Conservation (phyloP, 352 stramenopile genomes). For the Achlya hypogyna region DNA sequence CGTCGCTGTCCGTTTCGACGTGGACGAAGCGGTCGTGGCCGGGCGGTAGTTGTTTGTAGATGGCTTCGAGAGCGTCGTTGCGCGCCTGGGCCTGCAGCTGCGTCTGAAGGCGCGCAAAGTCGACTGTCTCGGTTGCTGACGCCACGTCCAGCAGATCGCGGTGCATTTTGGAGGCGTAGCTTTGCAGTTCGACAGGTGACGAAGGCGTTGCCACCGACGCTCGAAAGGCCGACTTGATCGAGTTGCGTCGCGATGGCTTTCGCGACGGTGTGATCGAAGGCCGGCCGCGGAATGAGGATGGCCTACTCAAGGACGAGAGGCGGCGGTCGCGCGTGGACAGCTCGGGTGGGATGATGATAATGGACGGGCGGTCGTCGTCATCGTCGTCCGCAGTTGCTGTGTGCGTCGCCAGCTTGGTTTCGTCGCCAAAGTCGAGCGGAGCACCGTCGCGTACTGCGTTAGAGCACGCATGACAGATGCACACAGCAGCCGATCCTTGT, state of each 20-base stretch:
- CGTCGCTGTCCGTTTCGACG: neutral
- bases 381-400: neutral
- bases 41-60: neutral
- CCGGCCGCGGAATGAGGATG: neutral
- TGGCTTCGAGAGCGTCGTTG: neutral
- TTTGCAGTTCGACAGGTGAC: neutral
- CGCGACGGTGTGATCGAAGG: neutral
- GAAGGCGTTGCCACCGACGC: neutral
- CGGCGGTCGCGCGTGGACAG: no score
- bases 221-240: neutral
- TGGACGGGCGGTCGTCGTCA: neutral
- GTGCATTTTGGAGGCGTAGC: neutral
- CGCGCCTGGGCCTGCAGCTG: neutral
- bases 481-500: neutral
- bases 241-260: neutral
- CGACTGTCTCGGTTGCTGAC: neutral
- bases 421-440: neutral
- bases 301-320: neutral
- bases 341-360: neutral
- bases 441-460: neutral
- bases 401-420: neutral
- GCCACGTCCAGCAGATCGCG: neutral
- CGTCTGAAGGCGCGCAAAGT: neutral
- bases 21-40: slow-evolving; percentile 1
- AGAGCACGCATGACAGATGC: slow-evolving; percentile 12